These are phyloP conservation scores for Malassezia japonica DNA, from an alignment of 1,284 basidiomycete species.

Conservation along the genomic window DNA sequence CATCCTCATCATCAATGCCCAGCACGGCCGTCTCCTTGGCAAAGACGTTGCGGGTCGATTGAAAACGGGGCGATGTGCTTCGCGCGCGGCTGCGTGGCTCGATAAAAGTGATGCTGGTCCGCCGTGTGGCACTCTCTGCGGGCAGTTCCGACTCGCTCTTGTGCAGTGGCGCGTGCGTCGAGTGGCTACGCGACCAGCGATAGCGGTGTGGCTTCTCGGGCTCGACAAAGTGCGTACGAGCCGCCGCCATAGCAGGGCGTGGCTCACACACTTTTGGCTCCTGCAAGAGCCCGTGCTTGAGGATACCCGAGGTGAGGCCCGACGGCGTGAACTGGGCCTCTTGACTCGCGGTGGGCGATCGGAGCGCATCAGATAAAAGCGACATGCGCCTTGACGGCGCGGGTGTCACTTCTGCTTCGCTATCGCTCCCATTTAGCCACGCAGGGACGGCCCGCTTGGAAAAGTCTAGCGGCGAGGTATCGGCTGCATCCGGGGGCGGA, in stretches of 20 bases:
- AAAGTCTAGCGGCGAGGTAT: slow-evolving; percentile 1
- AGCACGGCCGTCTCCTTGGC: no score
- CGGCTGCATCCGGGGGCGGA: not conserved
- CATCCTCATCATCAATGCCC: no score
- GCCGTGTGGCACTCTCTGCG: not conserved
- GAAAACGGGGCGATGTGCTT: not conserved
- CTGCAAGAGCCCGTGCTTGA: not conserved
- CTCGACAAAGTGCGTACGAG: not conserved
- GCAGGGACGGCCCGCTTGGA: not conserved
- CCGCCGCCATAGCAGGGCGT: not conserved
- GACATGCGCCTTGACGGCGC: not conserved
- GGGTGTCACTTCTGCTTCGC: not conserved
- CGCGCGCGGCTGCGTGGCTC: not conserved
- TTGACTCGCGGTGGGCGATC: no score
- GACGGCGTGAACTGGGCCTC: no score
- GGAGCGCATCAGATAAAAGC: not conserved
- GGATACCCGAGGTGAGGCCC: no score
- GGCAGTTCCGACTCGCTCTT: not conserved
- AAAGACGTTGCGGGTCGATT: no score
- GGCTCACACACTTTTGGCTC: not conserved
- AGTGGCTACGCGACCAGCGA: not conserved
- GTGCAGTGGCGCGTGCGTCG: not conserved
- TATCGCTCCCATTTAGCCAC: not conserved
- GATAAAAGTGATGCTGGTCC: not conserved
- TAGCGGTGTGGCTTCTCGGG: not conserved